Percentiles rank a stretch among this genome's conserved stretches.
Conservation (phyloP, 768 basidiomycete species). For the Suillus cothurnatus region DNA sequence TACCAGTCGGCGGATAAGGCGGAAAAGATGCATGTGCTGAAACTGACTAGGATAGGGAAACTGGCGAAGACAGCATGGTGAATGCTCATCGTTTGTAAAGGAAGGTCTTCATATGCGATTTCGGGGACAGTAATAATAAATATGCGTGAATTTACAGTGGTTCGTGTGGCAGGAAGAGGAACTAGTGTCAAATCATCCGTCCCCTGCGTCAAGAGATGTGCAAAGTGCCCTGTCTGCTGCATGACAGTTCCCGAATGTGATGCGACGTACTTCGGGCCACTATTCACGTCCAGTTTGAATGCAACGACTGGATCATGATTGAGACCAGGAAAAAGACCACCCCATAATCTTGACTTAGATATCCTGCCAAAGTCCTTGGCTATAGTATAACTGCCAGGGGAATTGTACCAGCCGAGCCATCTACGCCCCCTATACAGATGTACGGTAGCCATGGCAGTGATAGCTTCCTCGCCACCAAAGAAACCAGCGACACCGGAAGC, state of each 20-base stretch:
- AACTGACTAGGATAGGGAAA: slow-evolving; percentile 27
- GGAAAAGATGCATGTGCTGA: slow-evolving; percentile 23
- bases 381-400: slow-evolving; percentile 33
- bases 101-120: not conserved
- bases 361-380: slow-evolving; percentile 32
- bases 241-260: slow-evolving; percentile 24
- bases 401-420: slow-evolving; percentile 41
- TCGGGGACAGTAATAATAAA: not conserved
- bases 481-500: slow-evolving; percentile 35
- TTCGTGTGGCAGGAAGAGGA: slow-evolving; percentile 7
- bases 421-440: slow-evolving; percentile 29
- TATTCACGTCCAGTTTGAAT: slow-evolving; percentile 28
- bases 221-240: slow-evolving; percentile 23
- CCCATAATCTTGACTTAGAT: slow-evolving; percentile 28
- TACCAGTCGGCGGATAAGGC: slow-evolving; percentile 32
- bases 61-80: slow-evolving; percentile 12
- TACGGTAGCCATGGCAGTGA: slow-evolving; percentile 32
- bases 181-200: not conserved
- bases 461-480: slow-evolving; percentile 36
- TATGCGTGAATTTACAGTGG: not conserved
- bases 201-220: slow-evolving; percentile 21
- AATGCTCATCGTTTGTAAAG: not conserved
- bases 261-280: slow-evolving; percentile 30
- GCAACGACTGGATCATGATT: slow-evolving; percentile 21
- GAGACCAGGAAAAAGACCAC: slow-evolving; percentile 25